Percentiles rank a stretch among this genome's conserved stretches.
Conservation (phyloP, 495 filamentous ascomycete genomes). For the Penicillium cosmopolitanum region DNA sequence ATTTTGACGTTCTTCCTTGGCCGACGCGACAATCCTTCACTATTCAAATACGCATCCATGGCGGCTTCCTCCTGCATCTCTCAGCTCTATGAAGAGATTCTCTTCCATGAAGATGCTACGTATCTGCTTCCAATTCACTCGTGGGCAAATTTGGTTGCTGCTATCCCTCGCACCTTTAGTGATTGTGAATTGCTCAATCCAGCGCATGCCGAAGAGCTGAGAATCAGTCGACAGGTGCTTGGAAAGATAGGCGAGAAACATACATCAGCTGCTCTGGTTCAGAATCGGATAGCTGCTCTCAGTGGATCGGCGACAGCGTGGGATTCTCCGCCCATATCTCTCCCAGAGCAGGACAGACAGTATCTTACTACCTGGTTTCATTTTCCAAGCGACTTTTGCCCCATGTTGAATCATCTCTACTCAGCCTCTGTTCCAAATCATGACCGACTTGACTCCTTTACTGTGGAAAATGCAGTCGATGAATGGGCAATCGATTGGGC, state of each 20-base stretch:
- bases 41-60: constrained; percentile 20
- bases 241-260: constrained; percentile 19
- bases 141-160: constrained; percentile 19
- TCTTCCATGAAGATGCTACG: constrained; percentile 14
- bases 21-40: constrained; percentile 13
- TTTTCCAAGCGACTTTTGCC: constrained; percentile 13
- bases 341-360: background rate
- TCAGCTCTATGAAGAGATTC: constrained; percentile 24
- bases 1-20: constrained; percentile 22
- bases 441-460: background rate
- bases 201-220: constrained; percentile 6
- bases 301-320: constrained; percentile 1
- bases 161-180: constrained; percentile 21
- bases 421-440: background rate
- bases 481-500: background rate
- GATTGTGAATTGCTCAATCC: constrained; percentile 10
- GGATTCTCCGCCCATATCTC: background rate
- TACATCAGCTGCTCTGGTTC: constrained; percentile 7
- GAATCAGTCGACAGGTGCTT: constrained; percentile 12
- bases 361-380: constrained; percentile 4
- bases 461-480: background rate
- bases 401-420: constrained; percentile 7
- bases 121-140: constrained; percentile 18
- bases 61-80: constrained; percentile 23
- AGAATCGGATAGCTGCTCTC: background rate